phyloP scores from a whole-genome alignment of 2,329 filamentous ascomycete genomes.

The Aspergillus sergii region DNA sequence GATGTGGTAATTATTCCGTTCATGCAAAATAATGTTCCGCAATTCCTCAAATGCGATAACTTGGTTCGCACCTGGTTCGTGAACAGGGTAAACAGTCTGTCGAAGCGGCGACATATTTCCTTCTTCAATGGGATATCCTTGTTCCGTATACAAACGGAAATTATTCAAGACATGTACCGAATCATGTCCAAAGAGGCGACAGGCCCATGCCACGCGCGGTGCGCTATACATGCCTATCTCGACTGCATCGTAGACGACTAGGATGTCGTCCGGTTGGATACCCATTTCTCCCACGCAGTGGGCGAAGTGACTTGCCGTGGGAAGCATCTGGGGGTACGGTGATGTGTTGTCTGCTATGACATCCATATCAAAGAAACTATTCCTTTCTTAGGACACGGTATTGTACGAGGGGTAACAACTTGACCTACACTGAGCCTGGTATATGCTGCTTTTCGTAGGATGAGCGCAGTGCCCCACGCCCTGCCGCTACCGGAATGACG shows the following conservation, averaged over 20 bases:
- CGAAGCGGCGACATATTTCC: constrained; percentile 5
- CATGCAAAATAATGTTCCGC: neutral
- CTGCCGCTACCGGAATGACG: constrained; percentile 29
- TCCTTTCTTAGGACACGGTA: neutral
- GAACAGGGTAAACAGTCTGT: constrained; percentile 7
- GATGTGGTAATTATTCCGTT: constrained; percentile 16
- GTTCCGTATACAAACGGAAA: constrained; percentile 27
- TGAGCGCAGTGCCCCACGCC: constrained; percentile 15
- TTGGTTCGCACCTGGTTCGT: neutral
- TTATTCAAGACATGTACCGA: constrained; percentile 34
- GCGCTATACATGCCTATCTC: constrained; percentile 33
- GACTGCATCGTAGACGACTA: constrained; percentile 33
- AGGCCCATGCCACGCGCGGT: constrained; percentile 34
- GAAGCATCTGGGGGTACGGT: constrained; percentile 33
- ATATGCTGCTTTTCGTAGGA: constrained; percentile 24
- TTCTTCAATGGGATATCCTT: constrained; percentile 20
- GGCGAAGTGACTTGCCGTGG: constrained; percentile 26
- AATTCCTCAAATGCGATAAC: constrained; percentile 24
- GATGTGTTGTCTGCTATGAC: constrained; percentile 23
- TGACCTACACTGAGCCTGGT: constrained; percentile 27
- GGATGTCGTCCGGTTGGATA: constrained; percentile 24
- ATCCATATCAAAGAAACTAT: constrained; percentile 36
- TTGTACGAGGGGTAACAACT: too few species aligned
- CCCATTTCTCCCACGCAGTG: constrained; percentile 22
- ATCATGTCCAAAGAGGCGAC: constrained; percentile 28